phyloP scores from a whole-genome alignment of 768 basidiomycete species.

The Rhodotorula paludigena region DNA sequence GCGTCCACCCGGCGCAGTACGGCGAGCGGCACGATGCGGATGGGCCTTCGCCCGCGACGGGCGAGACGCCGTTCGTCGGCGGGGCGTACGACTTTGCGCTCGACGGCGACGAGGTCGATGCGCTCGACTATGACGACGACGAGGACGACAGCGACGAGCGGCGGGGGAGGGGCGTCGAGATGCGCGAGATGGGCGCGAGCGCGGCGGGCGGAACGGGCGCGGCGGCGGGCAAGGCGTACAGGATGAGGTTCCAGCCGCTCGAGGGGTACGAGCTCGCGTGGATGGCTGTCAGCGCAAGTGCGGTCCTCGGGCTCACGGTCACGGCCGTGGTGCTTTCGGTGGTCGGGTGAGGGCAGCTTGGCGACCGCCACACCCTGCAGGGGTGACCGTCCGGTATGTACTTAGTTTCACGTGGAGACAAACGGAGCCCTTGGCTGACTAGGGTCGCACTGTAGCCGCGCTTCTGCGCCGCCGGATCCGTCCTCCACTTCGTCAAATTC shows the following conservation, averaged over 20 bases:
- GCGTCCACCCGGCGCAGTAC: background rate
- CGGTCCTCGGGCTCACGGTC: conserved; percentile 4
- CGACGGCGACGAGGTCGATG: conserved; percentile 1
- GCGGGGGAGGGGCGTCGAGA: background rate
- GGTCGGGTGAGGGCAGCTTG: conserved; percentile 6
- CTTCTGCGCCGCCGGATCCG: too few relatives aligned
- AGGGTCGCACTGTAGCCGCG: too few relatives aligned
- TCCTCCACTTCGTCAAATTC: too few relatives aligned
- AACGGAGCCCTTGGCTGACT: too few relatives aligned
- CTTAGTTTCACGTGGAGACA: too few relatives aligned
- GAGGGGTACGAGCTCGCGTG: conserved; percentile 9
- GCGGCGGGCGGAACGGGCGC: background rate
- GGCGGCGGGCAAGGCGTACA: background rate
- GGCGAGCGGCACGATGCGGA: background rate
- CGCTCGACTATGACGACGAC: background rate
- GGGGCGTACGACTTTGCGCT: conserved; percentile 14
- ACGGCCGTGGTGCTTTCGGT: conserved; percentile 9
- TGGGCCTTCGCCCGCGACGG: background rate
- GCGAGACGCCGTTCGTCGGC: conserved; percentile 5
- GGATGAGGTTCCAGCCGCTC: conserved; percentile 19
- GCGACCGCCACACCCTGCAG: too few relatives aligned
- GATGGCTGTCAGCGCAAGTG: conserved; percentile 22
- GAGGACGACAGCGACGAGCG: background rate
- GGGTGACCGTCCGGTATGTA: too few relatives aligned
- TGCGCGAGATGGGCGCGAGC: background rate